Evolutionary conservation across 495 filamentous ascomycete species (phyloP), one percentile per base, ranked within the genome.

Genomic region (Tuber magnatum): DNA sequence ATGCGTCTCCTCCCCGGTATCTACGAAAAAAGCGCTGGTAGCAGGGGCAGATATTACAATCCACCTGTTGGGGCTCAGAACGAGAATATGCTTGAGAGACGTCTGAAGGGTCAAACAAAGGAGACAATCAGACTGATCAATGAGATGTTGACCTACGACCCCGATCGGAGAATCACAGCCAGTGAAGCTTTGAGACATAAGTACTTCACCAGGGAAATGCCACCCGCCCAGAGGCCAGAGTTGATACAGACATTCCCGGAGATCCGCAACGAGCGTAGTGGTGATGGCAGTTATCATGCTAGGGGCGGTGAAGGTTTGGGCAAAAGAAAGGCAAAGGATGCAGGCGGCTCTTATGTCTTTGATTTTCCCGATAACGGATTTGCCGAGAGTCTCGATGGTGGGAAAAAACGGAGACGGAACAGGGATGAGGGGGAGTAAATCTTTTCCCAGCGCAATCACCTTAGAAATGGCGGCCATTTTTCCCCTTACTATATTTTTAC

Each of bases 231-330:
- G 68, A 81, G 81, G 14, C 80, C 76, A 44, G 83, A 85, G 43
- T 72, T 86, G 61, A 81, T 86, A 24, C 85, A 86, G 43, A 86
- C 85, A 0, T 86, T 85, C 71, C 85, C 84, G 5, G 85, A 86
- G 75, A 80, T 85, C 10, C 80, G 85, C 35, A 86, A 86, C 46
- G 76, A 75, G 68, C 75, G 44, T 39, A 68, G 51, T 70, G 74
- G 48, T 44, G 73, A 40, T 73, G 71, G 73, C 38, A 51, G 70
- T 51, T 70, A 77, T 40, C 74, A 77, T 46, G 76, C 76, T 73
- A 72, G 75, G 68, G 72, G 68, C 10, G 76, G 56, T 51, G 74
- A 79, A 76, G 74, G 75, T 35, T 39, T 43, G 38, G 75, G 74
- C 38, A 75, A 72, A 28, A 78, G 78, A 69, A 74, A 40, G 24